A percentile compares a stretch with the other conserved stretches of the same genome.
These are phyloP conservation scores for Trichophyton verrucosum DNA, from an alignment of 2,329 filamentous ascomycete species.

Conservation along the genomic window DNA sequence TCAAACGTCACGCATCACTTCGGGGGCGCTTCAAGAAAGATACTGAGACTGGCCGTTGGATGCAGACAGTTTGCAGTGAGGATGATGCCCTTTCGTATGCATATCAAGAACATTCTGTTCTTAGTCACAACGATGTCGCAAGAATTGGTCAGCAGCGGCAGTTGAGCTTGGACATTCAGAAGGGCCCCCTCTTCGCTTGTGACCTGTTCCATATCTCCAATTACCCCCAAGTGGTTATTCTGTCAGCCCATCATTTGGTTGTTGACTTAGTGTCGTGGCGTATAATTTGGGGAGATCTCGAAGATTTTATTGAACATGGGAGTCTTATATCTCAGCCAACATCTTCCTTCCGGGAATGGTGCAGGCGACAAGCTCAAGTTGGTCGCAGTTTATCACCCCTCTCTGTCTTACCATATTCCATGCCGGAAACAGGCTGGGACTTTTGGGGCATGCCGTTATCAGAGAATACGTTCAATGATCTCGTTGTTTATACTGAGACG, in stretches of 20 bases:
- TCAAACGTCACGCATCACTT: not conserved
- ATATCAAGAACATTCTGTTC: constrained; percentile 18
- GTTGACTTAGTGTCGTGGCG: constrained; percentile 32
- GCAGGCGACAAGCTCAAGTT: not conserved
- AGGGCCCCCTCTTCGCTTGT: constrained; percentile 30
- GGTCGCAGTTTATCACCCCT: not conserved
- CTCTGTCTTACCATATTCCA: constrained; percentile 21
- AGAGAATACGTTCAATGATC: constrained; percentile 23
- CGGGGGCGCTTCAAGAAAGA: constrained; percentile 1
- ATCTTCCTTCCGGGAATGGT: not conserved
- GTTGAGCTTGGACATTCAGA: constrained; percentile 23
- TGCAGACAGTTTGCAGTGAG: constrained; percentile 12
- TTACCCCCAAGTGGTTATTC: constrained; percentile 21
- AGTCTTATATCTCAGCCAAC: not conserved
- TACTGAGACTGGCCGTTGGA: not conserved
- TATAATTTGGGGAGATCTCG: constrained; percentile 28
- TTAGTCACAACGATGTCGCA: constrained; percentile 11
- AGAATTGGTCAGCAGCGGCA: constrained; percentile 25
- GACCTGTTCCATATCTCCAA: constrained; percentile 31
- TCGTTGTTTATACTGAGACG: constrained; percentile 22
- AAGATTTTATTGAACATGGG: constrained; percentile 21
- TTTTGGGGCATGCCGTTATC: constrained; percentile 27
- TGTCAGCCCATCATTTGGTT: constrained; percentile 29
- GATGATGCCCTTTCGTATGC: constrained; percentile 10
- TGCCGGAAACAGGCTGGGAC: constrained; percentile 13